Conservation (phyloP, 2,329 filamentous ascomycete species). For the Scedosporium apiospermum region DNA sequence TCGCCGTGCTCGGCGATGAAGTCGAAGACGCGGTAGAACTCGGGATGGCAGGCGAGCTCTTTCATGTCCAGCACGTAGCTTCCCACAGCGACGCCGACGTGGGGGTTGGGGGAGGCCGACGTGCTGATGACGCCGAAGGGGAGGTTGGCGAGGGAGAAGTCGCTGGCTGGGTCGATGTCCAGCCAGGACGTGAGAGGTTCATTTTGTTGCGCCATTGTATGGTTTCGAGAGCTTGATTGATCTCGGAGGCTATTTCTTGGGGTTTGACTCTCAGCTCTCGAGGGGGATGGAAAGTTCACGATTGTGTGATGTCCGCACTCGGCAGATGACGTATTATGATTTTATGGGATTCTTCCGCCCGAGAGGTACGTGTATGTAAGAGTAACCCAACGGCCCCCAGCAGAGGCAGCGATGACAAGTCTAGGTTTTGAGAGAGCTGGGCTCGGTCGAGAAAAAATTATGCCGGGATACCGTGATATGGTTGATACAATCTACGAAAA, state of each 20-base stretch:
- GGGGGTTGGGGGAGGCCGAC: conserved; percentile 37
- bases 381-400: too few species aligned
- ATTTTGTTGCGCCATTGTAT: neutral
- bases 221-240: neutral
- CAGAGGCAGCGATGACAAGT: neutral
- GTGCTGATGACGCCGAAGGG: conserved; percentile 68
- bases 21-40: conserved; percentile 8
- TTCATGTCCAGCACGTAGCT: conserved; percentile 54
- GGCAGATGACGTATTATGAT: neutral
- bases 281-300: too few species aligned
- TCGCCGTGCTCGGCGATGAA: conserved; percentile 3
- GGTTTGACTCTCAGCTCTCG: too few species aligned
- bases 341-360: neutral
- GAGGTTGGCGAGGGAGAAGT: conserved; percentile 64
- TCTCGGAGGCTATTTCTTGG: neutral
- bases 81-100: conserved; percentile 60
- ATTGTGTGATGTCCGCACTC: too few species aligned
- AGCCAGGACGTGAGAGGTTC: conserved; percentile 16
- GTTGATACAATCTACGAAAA: neutral
- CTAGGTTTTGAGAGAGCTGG: neutral
- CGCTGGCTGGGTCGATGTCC: conserved; percentile 14
- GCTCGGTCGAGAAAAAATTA: too few species aligned
- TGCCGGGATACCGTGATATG: neutral
- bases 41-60: conserved; percentile 9
- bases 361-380: too few species aligned